These are phyloP conservation scores for Acidomyces sp. DNA, from an alignment of 495 filamentous ascomycete species.

Conservation along the genomic window DNA sequence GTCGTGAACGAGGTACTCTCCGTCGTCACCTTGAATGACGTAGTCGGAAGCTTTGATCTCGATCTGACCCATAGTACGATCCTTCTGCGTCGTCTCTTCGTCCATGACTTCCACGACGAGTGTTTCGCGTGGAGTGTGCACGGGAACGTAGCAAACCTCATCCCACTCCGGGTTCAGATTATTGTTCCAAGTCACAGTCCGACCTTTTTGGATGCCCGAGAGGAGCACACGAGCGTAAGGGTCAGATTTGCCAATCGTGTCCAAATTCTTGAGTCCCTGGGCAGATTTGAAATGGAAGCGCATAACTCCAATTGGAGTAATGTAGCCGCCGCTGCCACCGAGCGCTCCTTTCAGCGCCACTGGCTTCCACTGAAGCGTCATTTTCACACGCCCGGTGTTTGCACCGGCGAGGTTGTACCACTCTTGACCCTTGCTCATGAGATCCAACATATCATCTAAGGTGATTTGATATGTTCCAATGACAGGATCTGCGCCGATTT, in stretches of 20 bases:
- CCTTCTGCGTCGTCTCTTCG: conserved; percentile 73
- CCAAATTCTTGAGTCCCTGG: conserved; percentile 72
- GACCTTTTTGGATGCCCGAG: conserved; percentile 75
- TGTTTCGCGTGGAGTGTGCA: conserved; percentile 76
- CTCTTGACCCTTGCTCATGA: conserved; percentile 84
- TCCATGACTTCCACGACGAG: conserved; percentile 93
- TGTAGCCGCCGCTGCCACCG: conserved; percentile 71
- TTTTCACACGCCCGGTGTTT: conserved; percentile 74
- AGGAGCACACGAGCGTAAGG: conserved; percentile 81
- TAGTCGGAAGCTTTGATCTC: conserved; percentile 70
- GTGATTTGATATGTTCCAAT: conserved; percentile 89
- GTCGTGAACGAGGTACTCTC: conserved; percentile 71
- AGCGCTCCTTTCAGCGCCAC: conserved; percentile 64
- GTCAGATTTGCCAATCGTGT: conserved; percentile 93
- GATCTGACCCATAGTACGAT: conserved; percentile 67
- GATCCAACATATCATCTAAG: conserved; percentile 78
- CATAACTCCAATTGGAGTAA: conserved; percentile 88
- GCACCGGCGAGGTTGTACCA: conserved; percentile 84
- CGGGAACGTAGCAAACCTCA: conserved; percentile 85
- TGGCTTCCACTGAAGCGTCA: conserved; percentile 88
- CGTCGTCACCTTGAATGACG: conserved; percentile 59
- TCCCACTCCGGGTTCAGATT: conserved; percentile 94
- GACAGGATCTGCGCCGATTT: conserved; percentile 67
- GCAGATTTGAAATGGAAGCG: conserved; percentile 82
- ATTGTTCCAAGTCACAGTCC: conserved; percentile 90